phyloP scores from a whole-genome alignment of 2,329 filamentous ascomycete species.

The Colletotrichum sansevieriae region DNA sequence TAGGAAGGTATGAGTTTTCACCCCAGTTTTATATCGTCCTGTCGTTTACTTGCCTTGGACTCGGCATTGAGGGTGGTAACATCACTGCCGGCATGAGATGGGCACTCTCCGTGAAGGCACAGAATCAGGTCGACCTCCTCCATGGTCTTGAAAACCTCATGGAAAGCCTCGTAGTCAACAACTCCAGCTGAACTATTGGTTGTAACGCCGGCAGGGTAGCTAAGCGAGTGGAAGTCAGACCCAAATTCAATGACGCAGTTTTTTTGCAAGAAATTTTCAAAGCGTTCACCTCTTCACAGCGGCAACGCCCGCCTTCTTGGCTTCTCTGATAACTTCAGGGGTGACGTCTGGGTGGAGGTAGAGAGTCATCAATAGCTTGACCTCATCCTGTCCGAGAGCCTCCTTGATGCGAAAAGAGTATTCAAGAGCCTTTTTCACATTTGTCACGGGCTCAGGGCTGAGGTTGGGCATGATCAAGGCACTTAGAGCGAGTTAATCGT shows the following conservation, averaged over 20 bases:
- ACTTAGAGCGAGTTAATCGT: neutral
- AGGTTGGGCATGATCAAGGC: constrained; percentile 69
- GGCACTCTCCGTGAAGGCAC: constrained; percentile 94
- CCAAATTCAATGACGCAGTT: neutral
- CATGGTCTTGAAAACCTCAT: constrained; percentile 90
- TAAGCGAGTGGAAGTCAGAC: neutral
- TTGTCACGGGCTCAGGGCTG: constrained; percentile 71
- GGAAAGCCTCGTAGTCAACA: constrained; percentile 76
- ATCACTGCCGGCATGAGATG: constrained; percentile 52
- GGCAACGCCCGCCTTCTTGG: constrained; percentile 77
- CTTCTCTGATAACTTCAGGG: constrained; percentile 78
- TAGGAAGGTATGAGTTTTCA: neutral
- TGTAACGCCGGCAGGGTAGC: constrained; percentile 63
- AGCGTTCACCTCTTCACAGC: constrained; percentile 69
- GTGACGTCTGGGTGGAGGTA: constrained; percentile 75
- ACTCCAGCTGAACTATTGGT: constrained; percentile 79
- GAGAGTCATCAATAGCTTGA: constrained; percentile 79
- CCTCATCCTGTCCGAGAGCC: constrained; percentile 58
- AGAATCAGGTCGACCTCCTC: constrained; percentile 84
- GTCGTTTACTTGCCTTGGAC: constrained; percentile 54
- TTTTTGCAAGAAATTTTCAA: neutral
- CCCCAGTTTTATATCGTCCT: neutral
- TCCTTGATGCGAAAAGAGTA: constrained; percentile 73
- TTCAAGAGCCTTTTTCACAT: constrained; percentile 71
- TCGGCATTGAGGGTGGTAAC: constrained; percentile 77